Base-by-base conservation (phyloP, 2,329 filamentous ascomycete species). In the Fonsecaea pedrosoi region DNA sequence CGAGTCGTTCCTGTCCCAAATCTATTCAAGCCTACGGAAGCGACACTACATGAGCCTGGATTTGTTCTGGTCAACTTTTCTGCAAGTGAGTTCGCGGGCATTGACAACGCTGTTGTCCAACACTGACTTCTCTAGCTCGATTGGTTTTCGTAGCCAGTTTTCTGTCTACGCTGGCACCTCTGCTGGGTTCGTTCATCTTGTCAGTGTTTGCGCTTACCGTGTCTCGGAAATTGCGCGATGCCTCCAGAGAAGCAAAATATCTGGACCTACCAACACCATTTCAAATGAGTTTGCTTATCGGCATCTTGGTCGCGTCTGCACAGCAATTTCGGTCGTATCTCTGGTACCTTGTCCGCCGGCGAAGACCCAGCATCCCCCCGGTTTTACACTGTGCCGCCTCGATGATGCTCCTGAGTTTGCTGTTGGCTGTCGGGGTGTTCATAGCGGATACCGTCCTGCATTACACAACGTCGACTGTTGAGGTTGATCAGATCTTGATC, bases 21-120 rank as follows among this genome's bases (percentile, higher is more conserved):
- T 42, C 4, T 62, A 18, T 61, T 64, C 42, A 32, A 32, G 7
- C 18, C 34, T 10, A 12, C 34, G 54, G 18, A 50, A 4, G 15
- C 37, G 30, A 32, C 32, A 30, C 5, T 56, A 18, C 42, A 54
- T 12, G 42, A 37, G 15, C 15, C 34, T 25, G 37, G 53, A 8
- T 65, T 66, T 32, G 48, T 70, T 15, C 60, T 68, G 1, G 68
- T 70, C 54, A 70, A 70, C 40, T 68, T 70, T 53, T 60, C 68
- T 54, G 68, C 68, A 13, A 70, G 58, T 62, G 18, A 60, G 64
- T 55, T 21, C n/a, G 12, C 25, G 12, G 15, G 32, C n/a, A 15
- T 18, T 25, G 5, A 15, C 35, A 54, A 35, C 30, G 40, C 21
- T 25, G 37, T 5, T 10, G 9, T n/a, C 38, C 9, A 25, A 53